Evolutionary conservation across 2,329 filamentous ascomycete genomes (phyloP), one percentile per base, ranked within the genome.

Genomic region (Epichloe baconii): DNA sequence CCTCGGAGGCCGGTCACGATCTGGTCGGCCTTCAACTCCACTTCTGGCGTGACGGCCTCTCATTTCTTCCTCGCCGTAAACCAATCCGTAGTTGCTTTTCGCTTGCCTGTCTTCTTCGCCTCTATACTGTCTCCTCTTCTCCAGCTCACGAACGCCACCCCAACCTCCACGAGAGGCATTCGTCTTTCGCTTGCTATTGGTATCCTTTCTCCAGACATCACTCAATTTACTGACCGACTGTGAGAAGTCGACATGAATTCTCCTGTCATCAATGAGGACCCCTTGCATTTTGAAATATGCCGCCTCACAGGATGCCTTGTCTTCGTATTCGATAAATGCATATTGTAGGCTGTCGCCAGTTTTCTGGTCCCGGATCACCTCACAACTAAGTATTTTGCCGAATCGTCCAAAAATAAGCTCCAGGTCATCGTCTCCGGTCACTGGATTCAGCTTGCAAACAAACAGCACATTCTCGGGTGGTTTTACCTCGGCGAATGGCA

Each of bases 221-320:
- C 88, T 93, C 7, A 98, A 71, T 64, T 88, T 91, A 55, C 83
- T 79, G 54, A 90, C 93, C 64, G 88, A 95, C 71, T 98, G 93
- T 11, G 90, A 96, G 68, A 98, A 98, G 69, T 98, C 93, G 51
- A 98, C 93, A 63, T 98, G 93, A 56, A 98, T 98, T 42, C 93
- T 84, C 57, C 95, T 87, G 61, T 98, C 93, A 62, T 98, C 93
- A 57, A 98, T 97, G 51, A 98, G 72, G 2, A 97, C 91, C 2
- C 85, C 88, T 66, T 98, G 89, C 93, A 98, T 98, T 71, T 98
- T 98, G 72, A 94, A 93, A 63, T 96, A 98, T 3, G 93, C 93
- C 49, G 87, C 82, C 69, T 98, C 93, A 66, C 93, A 97, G 49
- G 91, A 86, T 58, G 85, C 80, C 69, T 96, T 93, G 51, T 94